Base-by-base conservation (phyloP, 352 stramenopile species). In the Globisporangium perplexum region DNA sequence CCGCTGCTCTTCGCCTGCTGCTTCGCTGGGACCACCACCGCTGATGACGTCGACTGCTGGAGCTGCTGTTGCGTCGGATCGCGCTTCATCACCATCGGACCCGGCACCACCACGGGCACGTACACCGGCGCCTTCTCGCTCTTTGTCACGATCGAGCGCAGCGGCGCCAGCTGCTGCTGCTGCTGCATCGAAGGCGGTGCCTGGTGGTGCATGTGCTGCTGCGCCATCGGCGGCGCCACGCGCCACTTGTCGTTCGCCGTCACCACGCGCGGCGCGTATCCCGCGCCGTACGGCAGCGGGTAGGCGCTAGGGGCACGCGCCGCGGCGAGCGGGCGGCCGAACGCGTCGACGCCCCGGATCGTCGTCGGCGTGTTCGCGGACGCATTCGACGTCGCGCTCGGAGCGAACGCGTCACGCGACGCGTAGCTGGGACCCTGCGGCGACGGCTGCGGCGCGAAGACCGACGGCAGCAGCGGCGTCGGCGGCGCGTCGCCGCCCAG, bases 1-100 rank as follows among this genome's bases (percentile, higher is more conserved):
- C 10, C 11, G 39, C 31, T 38, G 33, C 15, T 41, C 41, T 54
- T 62, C 38, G 57, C 26, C 38, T 57, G 23, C 23, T 35, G 18
- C 33, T 49, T 23, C 44, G 18, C 12, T 22, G 28, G 44, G 15
- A 0, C 44, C 20, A 33, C 22, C 12, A 2, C 23, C 17, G 6
- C 22, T 28, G 7, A 4, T 17, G 23, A 7, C 33, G 30, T 11
- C 24, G 36, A 7, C 20, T 33, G n/a, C 17, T 59, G 48, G 22
- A 38, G n/a, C n/a, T 35, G 28, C 3, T 17, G 14, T 6, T 48
- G 28, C 24, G 30, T 8, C 23, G 41, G 47, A 17, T 61, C 38
- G 31, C n/a, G 36, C 42, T 62, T 62, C 41, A 56, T 47, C 26
- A 75, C 51, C 47, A 77, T 64, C 30, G 71, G 67, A 15, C 54